Conservation (phyloP, 495 filamentous ascomycete species). For the Jackrogersella minutella region DNA sequence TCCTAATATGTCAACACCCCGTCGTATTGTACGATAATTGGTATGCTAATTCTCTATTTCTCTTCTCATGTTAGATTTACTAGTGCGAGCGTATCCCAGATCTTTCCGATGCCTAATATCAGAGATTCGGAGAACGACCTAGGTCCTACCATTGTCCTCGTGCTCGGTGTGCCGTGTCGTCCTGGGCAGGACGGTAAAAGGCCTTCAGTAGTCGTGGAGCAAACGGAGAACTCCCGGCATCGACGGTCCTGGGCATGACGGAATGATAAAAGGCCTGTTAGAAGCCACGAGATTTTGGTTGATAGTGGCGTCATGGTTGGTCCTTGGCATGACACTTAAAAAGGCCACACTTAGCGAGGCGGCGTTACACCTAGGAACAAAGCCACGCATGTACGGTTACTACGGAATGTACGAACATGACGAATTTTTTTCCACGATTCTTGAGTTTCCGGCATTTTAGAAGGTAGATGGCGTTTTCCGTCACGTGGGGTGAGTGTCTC, state of each 20-base stretch:
- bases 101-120: neutral
- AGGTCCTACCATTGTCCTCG: neutral
- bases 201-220: constrained; percentile 26
- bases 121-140: neutral
- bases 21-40: no score
- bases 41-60: no score
- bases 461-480: constrained; percentile 30
- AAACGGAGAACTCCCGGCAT: constrained; percentile 5
- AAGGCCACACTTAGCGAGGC: constrained; percentile 7
- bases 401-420: constrained; percentile 33
- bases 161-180: constrained; percentile 17
- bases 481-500: constrained; percentile 20
- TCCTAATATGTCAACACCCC: no score
- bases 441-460: constrained; percentile 24
- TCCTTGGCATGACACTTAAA: constrained; percentile 25
- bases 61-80: neutral
- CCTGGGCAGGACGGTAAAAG: constrained; percentile 42
- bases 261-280: constrained; percentile 31
- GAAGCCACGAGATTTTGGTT: constrained; percentile 15
- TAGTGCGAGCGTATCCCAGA: neutral
- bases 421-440: constrained; percentile 31
- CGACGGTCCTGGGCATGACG: constrained; percentile 32
- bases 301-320: constrained; percentile 16
- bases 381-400: constrained; percentile 25
- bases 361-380: constrained; percentile 7